Evolutionary conservation across 148 eudicot species (phyloP), one percentile per base, ranked within the genome.

Genomic region (Chenopodium formosanum): DNA sequence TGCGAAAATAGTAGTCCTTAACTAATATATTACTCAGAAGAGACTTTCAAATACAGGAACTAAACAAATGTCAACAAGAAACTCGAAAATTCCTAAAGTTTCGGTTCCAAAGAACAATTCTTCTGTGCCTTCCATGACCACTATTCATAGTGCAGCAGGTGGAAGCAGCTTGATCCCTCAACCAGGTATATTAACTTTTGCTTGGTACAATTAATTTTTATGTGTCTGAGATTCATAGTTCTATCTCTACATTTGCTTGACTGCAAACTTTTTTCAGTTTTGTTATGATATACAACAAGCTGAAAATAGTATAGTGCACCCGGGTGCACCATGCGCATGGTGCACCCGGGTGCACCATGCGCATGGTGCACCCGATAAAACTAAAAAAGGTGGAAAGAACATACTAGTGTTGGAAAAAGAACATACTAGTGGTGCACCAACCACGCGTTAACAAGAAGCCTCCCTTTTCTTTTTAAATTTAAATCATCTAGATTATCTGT

Each of bases 81-180:
- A 89, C 75, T 91, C 90, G 64, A 92, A 94, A 84, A 85, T 91
- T 80, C 92, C 93, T 62, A 94, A 85, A 86, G 53, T 87, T 74
- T 91, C 90, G 40, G 80, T 76, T 70, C 80, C 84, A 71, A 90
- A 86, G 86, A 82, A 86, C 76, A 88, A 84, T 68, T 23, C 86
- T 78, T 82, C 78, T 84, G 80, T 85, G 44, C 63, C 81, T 81
- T 76, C 81, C 72, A 79, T 74, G 66, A 67, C 82, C 27, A 71
- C 76, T 73, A 89, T 73, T 78, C 85, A 44, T 80, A 78, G 69
- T 78, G 78, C 85, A 83, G 82, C 70, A 3, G 65, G 83, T 70
- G 82, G 88, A 62, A 87, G 81, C 83, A 79, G 67, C 52, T 72
- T 80, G 70, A 88, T 81, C 64, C 73, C 78, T 82, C 89, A 86